A percentile compares a stretch with the other conserved stretches of the same genome.
These are phyloP conservation scores for Westerdykella ornata DNA, from an alignment of 2,329 filamentous ascomycete species.

Conservation along the genomic window DNA sequence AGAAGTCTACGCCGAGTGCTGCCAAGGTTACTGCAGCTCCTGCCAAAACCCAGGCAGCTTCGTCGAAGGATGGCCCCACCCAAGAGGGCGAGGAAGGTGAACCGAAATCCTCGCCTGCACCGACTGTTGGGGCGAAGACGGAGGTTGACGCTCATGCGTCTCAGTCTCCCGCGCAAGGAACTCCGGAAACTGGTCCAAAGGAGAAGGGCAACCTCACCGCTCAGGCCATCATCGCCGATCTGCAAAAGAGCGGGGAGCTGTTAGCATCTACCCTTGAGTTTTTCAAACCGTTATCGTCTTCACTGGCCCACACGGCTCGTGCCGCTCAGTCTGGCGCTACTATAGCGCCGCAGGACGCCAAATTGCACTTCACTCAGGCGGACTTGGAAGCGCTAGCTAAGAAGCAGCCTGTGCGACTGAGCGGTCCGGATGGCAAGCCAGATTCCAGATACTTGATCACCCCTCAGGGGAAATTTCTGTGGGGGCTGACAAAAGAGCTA, in stretches of 20 bases:
- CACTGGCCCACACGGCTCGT: conserved; percentile 27
- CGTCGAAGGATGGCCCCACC: conserved; percentile 18
- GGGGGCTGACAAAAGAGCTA: conserved; percentile 61
- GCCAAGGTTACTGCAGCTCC: conserved; percentile 14
- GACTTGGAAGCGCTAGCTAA: conserved; percentile 49
- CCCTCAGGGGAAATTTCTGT: conserved; percentile 69
- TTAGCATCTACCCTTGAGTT: conserved; percentile 37
- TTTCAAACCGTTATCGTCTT: conserved; percentile 38
- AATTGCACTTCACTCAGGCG: conserved; percentile 36
- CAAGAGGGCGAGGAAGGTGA: conserved; percentile 23
- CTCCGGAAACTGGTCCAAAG: conserved; percentile 9
- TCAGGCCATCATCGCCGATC: conserved; percentile 35
- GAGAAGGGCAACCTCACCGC: conserved; percentile 28
- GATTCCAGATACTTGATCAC: conserved; percentile 62
- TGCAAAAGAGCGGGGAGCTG: conserved; percentile 36
- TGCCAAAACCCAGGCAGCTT: conserved; percentile 24
- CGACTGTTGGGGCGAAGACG: not conserved
- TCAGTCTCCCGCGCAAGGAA: too few relatives aligned
- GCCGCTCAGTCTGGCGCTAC: conserved; percentile 14
- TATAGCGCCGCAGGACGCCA: conserved; percentile 30
- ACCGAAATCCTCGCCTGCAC: conserved; percentile 3
- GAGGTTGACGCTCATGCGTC: not conserved
- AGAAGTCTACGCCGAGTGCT: conserved; percentile 49
- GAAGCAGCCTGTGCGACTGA: conserved; percentile 45
- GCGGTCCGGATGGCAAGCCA: conserved; percentile 38